Base-by-base conservation (phyloP, 768 basidiomycete species). In the Tulasnella sp. region DNA sequence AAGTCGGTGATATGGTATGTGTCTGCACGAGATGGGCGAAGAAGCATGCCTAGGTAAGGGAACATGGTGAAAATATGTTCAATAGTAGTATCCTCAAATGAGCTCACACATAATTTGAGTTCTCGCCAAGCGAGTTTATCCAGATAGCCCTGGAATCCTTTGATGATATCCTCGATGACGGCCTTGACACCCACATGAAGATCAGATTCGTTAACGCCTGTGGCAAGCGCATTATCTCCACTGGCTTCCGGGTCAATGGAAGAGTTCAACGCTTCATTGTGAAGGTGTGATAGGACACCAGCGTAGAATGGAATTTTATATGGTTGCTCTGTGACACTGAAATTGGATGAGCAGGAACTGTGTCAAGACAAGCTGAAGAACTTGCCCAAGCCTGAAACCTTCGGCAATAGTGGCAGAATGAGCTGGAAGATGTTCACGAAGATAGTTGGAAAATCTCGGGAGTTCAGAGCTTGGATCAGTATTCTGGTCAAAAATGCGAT, bases 251-350 rank as follows among this genome's bases (percentile, higher is more conserved):
- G 63, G 64, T 69, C 59, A 77, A 73, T 58, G 78, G 73, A 33
- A n/a, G n/a, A n/a, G n/a, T n/a, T n/a, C n/a, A n/a, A n/a, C n/a
- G n/a, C n/a, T 13, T 60, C 61, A 19, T 54, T 53, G 9, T 57
- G 61, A 37, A 96, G 69, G 33, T 79, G 66, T 19, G 80, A 74
- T 42, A 95, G 71, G 15, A 96, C 67, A 9, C 85, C 77, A 10
- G 87, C 87, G 65, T 90, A 91, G 62, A 79, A 84, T 0, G 89
- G 83, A 31, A 87, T 83, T 70, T 98, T 99, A 71, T 79, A 91
- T 0, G 92, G 91, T 59, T 95, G 84, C 66, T 96, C 88, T 0
- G 83, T 88, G 46, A 88, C 78, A 44, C 87, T 90, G 61, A 4
- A 39, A 37, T 4, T 45, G 50, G 34, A 24, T 53, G 44, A 47